These are phyloP conservation scores for Scedosporium apiospermum DNA, from an alignment of 2,329 filamentous ascomycete genomes.

Conservation along the genomic window DNA sequence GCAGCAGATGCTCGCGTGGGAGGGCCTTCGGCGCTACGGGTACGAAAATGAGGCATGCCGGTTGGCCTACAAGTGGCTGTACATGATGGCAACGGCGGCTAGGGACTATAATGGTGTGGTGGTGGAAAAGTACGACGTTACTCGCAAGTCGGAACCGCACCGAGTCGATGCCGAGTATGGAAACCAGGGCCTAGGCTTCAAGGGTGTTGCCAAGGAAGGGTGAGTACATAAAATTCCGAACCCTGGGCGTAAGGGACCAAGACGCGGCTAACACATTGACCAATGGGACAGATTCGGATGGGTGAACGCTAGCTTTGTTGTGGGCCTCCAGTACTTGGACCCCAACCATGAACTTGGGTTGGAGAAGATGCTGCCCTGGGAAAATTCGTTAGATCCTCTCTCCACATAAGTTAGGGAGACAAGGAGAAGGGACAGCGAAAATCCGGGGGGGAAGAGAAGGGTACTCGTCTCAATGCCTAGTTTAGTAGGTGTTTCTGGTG, in stretches of 20 bases:
- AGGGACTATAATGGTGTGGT: slow-evolving; percentile 98
- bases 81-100: slow-evolving; percentile 97
- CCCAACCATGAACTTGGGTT: slow-evolving; percentile 69
- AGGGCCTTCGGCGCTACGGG: slow-evolving; percentile 80
- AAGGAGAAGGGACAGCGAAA: too few relatives aligned
- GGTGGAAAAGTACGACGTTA: slow-evolving; percentile 98
- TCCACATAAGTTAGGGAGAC: too few relatives aligned
- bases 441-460: too few relatives aligned
- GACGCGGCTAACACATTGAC: too few relatives aligned
- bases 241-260: too few relatives aligned
- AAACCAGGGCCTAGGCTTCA: slow-evolving; percentile 92
- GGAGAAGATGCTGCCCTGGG: slow-evolving; percentile 25
- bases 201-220: slow-evolving; percentile 93
- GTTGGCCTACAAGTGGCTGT: slow-evolving; percentile 91
- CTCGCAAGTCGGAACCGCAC: slow-evolving; percentile 79
- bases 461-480: too few relatives aligned
- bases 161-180: slow-evolving; percentile 95
- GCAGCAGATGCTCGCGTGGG: slow-evolving; percentile 97
- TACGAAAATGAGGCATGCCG: slow-evolving; percentile 85
- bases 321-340: slow-evolving; percentile 87
- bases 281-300: slow-evolving; percentile 68
- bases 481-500: too few relatives aligned
- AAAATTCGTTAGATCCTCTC: too few relatives aligned
- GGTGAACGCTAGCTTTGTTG: slow-evolving; percentile 97
- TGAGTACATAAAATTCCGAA: slow-evolving; percentile 37